These are phyloP conservation scores for Amoebophrya sp. DNA, from an alignment of 169 alveolate genomes.

Conservation along the genomic window DNA sequence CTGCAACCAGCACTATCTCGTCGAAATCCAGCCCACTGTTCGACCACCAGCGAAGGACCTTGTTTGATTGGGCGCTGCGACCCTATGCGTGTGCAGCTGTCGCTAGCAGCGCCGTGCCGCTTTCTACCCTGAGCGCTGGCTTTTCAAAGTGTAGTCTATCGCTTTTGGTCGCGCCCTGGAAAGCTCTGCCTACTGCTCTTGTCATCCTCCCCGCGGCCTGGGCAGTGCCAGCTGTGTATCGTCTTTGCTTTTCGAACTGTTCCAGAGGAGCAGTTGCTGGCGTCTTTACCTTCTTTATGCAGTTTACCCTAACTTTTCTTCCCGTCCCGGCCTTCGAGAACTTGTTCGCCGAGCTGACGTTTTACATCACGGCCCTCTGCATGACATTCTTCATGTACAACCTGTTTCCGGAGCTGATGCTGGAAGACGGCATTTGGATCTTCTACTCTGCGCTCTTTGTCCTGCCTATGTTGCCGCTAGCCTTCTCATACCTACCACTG, in stretches of 20 bases:
- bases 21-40: too few species aligned
- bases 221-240: conserved; percentile 15
- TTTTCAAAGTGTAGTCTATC: not conserved
- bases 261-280: not conserved
- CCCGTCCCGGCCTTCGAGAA: conserved; percentile 1
- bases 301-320: not conserved
- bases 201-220: not conserved
- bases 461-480: conserved; percentile 12
- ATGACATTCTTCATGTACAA: conserved; percentile 16
- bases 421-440: conserved; percentile 17
- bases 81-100: not conserved
- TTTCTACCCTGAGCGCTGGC: not conserved
- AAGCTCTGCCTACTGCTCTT: not conserved
- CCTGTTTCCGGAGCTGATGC: not conserved
- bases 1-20: too few species aligned
- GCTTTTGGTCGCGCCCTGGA: not conserved
- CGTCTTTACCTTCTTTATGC: conserved; percentile 13
- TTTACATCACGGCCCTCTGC: conserved; percentile 9
- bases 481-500: not conserved
- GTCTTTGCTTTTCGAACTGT: not conserved
- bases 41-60: not conserved
- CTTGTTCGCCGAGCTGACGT: conserved; percentile 6
- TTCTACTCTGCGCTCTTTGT: conserved; percentile 14
- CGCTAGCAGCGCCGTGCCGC: not conserved
- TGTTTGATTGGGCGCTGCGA: conserved; percentile 17